Evolutionary conservation across 2,329 filamentous ascomycete genomes (phyloP), one percentile per base, ranked within the genome.

Genomic region (Ascochyta viciae-villosae): DNA sequence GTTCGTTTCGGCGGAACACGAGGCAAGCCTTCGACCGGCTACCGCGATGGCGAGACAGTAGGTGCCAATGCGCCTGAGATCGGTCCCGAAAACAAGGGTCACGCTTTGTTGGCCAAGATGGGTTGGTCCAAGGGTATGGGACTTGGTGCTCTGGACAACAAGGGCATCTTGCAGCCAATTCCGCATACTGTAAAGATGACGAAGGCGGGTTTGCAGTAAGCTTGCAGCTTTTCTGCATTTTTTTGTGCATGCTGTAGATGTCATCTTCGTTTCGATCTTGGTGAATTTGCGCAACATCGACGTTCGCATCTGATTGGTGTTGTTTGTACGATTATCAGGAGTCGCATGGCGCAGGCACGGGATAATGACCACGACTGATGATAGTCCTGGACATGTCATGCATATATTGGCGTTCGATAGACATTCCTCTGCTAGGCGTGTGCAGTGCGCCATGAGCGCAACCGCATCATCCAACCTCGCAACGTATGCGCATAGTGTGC

Each of bases 61-160:
- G 95, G 94, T 43, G 91, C 85, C 1, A 86, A 87, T 43, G 93
- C 94, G 1, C 90, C 92, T 10, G 93, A 96, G 73, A 82, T 99
- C 29, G 90, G 91, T 1, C 80, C 82, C 4, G 90, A 89, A 49
- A 98, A 96, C 73, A 91, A 87, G 63, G 95, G 95, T 10, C 85
- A 92, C 46, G 86, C 87, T 3, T 90, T 99, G 87, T 78, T 99
- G 61, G 92, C 96, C 78, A 98, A 95, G 78, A 98, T 98, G 95
- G 95, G 95, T 3, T 99, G 95, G 93, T 90, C 85, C 58, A 89
- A 83, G 48, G 95, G 95, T 5, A 96, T 89, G 70, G 90, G 90
- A 1, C 82, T 99, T 1, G 95, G 95, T 48, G 86, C 90, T 10
- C 72, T 81, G 1, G 87, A 96, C 61, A 96, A 96, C 74, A 91